Base-by-base conservation (phyloP, 768 basidiomycete species). In the Mycena sanguinolenta region DNA sequence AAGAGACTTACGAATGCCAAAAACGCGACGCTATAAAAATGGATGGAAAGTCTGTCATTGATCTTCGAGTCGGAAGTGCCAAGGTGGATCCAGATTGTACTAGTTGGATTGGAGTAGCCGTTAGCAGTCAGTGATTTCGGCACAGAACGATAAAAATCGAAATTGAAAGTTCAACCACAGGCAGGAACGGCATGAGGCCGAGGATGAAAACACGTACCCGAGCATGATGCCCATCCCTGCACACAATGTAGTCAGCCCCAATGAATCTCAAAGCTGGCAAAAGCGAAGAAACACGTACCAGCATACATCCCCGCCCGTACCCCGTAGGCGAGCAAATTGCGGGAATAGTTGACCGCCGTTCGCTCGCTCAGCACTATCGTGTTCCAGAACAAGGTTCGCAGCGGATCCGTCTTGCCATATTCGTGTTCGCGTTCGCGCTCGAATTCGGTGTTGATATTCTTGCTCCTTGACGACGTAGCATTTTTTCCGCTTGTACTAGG, bases 1-100 rank as follows among this genome's bases (percentile, higher is more conserved):
- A 9, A n/a, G n/a, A n/a, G n/a, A 79, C 84, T 60, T 66, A 85
- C 83, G 66, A 87, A 87, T 2, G 83, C 84, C 9, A 89, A 73
- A 76, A 88, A 89, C 0, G 89, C 89, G 23, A 88, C 87, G 53
- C 84, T 84, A 77, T 84, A 90, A 76, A 90, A 91, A 71, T 86
- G 83, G 1, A 88, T 86, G 13, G 86, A 87, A 2, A 87, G 78
- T 23, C 86, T 77, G 73, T 86, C 86, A 67, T 86, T 85, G 55
- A 86, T 84, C 2, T 80, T 84, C 0, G 82, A 81, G 63, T 84
- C 82, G 4, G 71, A 64, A 23, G 72, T 65, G 25, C 84, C 85
- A n/a, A 86, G 81, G 16, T 76, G 77, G 30, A 84, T 81, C 89
- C 89, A 90, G 50, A 90, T 86, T 2, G 84, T 84, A 0, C 87